Evolutionary conservation across 2,329 filamentous ascomycete genomes (phyloP).

Genomic region (Alternaria angustiovoidea): DNA sequence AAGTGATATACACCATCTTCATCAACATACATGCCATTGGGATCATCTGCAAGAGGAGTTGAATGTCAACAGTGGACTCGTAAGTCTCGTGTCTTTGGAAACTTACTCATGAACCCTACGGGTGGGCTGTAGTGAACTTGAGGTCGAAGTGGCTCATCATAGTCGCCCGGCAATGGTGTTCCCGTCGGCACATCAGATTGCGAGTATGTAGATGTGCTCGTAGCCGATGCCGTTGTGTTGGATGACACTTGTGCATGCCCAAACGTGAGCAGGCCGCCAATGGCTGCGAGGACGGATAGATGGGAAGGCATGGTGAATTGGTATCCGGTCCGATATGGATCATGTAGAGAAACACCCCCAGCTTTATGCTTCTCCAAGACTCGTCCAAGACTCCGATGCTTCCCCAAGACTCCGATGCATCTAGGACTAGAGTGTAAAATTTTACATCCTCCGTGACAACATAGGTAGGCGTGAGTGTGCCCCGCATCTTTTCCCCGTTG

Average conservation of each 20-base stretch:
- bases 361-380: neutral
- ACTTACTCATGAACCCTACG: conserved; percentile 55
- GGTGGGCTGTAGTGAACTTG: conserved; percentile 67
- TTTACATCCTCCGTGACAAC: conserved; percentile 1
- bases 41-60: conserved; percentile 55
- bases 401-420: neutral
- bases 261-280: conserved; percentile 3
- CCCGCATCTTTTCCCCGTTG: neutral
- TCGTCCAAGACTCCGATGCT: neutral
- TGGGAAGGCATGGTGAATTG: conserved; percentile 3
- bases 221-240: neutral
- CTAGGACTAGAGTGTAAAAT: neutral
- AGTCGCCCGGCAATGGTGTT: conserved; percentile 51
- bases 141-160: conserved; percentile 55
- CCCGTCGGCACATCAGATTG: conserved; percentile 41
- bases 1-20: conserved; percentile 67
- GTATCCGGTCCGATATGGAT: neutral
- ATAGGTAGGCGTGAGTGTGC: neutral
- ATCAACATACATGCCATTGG: conserved; percentile 70
- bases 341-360: neutral
- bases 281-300: conserved; percentile 4
- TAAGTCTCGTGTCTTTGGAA: neutral
- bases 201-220: conserved; percentile 29
- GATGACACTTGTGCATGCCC: conserved; percentile 1
- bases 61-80: neutral